Conservation (phyloP, 306 rosid genomes). For the Cercis canadensis region DNA sequence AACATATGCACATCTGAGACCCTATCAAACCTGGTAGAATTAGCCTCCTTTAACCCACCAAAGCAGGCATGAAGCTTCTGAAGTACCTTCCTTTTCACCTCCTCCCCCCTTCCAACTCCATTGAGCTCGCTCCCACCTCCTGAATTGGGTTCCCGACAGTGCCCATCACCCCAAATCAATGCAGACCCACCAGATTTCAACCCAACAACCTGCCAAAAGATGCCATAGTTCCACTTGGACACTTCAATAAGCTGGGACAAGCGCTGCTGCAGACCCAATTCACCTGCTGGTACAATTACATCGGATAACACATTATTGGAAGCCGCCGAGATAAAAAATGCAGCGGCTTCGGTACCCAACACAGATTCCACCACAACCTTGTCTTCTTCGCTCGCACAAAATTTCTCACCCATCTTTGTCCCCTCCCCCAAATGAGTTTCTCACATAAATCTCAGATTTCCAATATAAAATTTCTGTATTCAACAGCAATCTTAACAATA, state of each 20-base stretch:
- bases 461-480: not conserved
- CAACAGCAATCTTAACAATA: constrained; percentile 13
- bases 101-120: constrained; percentile 54
- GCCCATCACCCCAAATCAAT: constrained; percentile 83
- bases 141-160: constrained; percentile 51
- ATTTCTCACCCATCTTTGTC: constrained; percentile 62
- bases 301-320: constrained; percentile 61
- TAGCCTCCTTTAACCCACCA: constrained; percentile 55
- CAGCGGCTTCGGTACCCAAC: constrained; percentile 80
- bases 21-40: constrained; percentile 50
- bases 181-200: constrained; percentile 80
- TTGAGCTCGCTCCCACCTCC: constrained; percentile 37
- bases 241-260: constrained; percentile 68
- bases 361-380: constrained; percentile 80
- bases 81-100: constrained; percentile 66
- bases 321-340: constrained; percentile 64
- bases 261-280: constrained; percentile 54
- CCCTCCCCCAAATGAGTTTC: constrained; percentile 30
- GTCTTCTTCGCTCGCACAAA: constrained; percentile 78
- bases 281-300: constrained; percentile 48
- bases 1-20: constrained; percentile 78
- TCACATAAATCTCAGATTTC: constrained; percentile 32
- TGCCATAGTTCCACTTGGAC: constrained; percentile 76
- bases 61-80: constrained; percentile 70
- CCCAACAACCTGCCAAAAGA: constrained; percentile 81